A percentile compares a stretch with the other conserved stretches of the same genome.
Conservation (phyloP, 108 stramenopile genomes). For the Stephanodiscus triporus region DNA sequence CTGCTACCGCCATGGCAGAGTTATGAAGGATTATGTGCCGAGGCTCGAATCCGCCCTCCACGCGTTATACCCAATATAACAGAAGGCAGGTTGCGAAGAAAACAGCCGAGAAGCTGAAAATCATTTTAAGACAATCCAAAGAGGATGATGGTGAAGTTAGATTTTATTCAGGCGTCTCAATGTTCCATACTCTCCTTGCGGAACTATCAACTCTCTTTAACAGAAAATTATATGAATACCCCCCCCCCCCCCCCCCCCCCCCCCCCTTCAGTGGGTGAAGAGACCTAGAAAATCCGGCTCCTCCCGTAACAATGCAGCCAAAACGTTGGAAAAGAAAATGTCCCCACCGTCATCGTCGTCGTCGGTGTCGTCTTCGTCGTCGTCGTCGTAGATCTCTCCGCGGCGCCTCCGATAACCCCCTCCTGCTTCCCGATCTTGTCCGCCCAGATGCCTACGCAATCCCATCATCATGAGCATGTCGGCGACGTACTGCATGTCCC, state of each 20-base stretch:
- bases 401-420: background rate
- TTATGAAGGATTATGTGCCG: slow-evolving; percentile 22
- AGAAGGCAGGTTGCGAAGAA: no score
- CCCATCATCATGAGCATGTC: slow-evolving; percentile 5
- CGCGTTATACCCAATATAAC: background rate
- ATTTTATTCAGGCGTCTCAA: no score
- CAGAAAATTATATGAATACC: background rate
- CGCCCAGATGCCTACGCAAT: background rate
- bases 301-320: background rate
- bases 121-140: background rate
- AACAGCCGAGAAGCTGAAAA: background rate
- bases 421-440: background rate
- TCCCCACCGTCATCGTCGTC: background rate
- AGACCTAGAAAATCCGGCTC: background rate
- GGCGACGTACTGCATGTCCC: background rate
- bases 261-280: no score
- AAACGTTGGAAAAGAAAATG: background rate
- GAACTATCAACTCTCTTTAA: no score
- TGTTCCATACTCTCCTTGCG: no score
- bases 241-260: background rate
- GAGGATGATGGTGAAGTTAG: no score
- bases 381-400: background rate
- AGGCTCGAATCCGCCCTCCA: slow-evolving; percentile 22
- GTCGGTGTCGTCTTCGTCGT: background rate
- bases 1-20: slow-evolving; percentile 33